A percentile compares a stretch with the other conserved stretches of the same genome.
These are phyloP conservation scores for Phoenix dactylifera DNA, from an alignment of 176 grass and related monocot species.

Conservation along the genomic window DNA sequence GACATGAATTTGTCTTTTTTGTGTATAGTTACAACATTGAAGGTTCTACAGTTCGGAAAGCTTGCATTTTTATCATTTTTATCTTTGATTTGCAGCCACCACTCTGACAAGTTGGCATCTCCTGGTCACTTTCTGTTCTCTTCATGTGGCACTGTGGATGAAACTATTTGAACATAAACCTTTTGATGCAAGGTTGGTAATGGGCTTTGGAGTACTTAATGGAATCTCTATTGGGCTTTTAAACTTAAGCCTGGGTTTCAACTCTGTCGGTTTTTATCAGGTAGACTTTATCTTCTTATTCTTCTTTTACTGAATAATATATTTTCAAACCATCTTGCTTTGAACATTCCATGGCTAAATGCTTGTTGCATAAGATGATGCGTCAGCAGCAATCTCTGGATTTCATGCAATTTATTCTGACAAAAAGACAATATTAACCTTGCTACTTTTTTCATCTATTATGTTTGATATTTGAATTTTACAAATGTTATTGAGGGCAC, in stretches of 20 bases:
- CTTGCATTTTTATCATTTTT: background rate
- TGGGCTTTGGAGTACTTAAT: constrained; percentile 95
- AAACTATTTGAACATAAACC: constrained; percentile 98
- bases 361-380: too few species aligned
- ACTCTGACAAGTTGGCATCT: constrained; percentile 99
- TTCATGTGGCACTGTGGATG: constrained; percentile 88
- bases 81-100: constrained; percentile 53
- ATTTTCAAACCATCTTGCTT: background rate
- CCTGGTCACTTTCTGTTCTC: constrained; percentile 91
- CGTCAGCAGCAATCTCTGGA: too few species aligned
- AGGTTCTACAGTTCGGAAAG: too few species aligned
- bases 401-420: too few species aligned
- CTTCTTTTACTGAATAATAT: constrained; percentile 6
- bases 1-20: too few species aligned
- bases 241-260: constrained; percentile 94
- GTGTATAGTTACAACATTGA: too few species aligned
- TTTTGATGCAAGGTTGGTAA: constrained; percentile 83
- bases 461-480: background rate
- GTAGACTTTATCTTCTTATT: constrained; percentile 16
- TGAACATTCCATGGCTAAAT: too few species aligned
- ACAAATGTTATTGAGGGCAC: background rate
- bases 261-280: constrained; percentile 99
- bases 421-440: too few species aligned
- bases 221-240: constrained; percentile 98
- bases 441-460: background rate